Base-by-base conservation (phyloP, 345 rosid species). In the Viola odorata region DNA sequence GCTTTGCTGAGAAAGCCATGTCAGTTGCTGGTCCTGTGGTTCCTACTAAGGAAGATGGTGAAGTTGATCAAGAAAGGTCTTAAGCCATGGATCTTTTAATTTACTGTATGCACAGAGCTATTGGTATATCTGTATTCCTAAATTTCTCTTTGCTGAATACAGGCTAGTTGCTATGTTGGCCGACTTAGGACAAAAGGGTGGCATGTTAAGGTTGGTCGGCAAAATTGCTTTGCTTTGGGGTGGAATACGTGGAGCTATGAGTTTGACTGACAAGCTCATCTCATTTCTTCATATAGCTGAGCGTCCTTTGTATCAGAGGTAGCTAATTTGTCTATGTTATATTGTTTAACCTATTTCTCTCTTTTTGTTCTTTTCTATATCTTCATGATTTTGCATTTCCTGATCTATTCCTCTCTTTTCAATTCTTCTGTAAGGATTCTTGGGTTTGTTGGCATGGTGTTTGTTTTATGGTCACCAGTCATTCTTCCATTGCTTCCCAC, bases 221-320 rank as follows among this genome's bases (percentile, higher is more conserved):
- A 94, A 94, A 78, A 58, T 89, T 77, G 99, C 99, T 62, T 71
- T 94, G 84, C 97, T 94, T 78, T 94, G 99, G 99, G 99, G 96
- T 77, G 99, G 99, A 63, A 70, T 94, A 65, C 96, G 99, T 40
- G 97, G 95, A 75, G 97, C 99, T 60, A 75, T 86, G 85, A 89
- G 97, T 84, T 76, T 89, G 73, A 89, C 94, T 50, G 89, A 83
- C 61, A 84, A 54, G 77, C 87, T 89, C 64, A 87, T 94, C 76
- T 70, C 61, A 12, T 89, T 87, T 82, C 79, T 89, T 69, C 97
- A 3, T 36, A 59, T 94, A 60, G 89, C 85, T 61, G 91, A 94
- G 53, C 87, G 91, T 55, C 91, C 97, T 55, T 76, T 89, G 60
- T 61, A 79, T 71, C 91, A 85, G 74, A 84, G 99, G 99, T 90